A percentile compares a stretch with the other conserved stretches of the same genome.
Evolutionary conservation across 1,284 basidiomycete genomes (phyloP).

Genomic region (Porphyrellus sp.): DNA sequence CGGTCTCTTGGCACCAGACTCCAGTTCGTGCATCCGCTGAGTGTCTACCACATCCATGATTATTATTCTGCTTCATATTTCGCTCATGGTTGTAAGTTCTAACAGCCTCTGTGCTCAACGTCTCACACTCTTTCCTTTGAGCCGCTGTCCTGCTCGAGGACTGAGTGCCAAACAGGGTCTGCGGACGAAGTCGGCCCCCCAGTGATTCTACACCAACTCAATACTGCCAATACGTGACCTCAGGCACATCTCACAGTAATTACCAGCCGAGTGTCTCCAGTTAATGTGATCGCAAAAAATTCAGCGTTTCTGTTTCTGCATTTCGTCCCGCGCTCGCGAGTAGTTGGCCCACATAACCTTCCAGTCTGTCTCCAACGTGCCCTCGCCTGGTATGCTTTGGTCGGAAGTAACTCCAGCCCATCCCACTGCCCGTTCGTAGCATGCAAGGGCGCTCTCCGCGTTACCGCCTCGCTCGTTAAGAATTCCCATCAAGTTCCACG

Average conservation of each 20-base stretch:
- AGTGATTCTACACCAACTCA: background rate
- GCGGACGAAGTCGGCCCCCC: too few relatives aligned
- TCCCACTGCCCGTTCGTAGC: constrained; percentile 58
- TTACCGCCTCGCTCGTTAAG: constrained; percentile 42
- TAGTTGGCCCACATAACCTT: constrained; percentile 49
- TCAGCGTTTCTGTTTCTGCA: constrained; percentile 4
- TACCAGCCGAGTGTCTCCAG: too few relatives aligned
- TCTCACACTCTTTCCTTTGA: too few relatives aligned
- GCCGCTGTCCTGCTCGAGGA: too few relatives aligned
- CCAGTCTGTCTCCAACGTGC: constrained; percentile 57
- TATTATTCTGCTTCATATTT: too few relatives aligned
- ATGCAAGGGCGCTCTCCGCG: constrained; percentile 45
- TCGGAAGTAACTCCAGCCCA: constrained; percentile 55
- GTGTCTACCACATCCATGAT: too few relatives aligned
- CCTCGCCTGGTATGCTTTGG: constrained; percentile 46
- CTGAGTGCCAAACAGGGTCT: too few relatives aligned
- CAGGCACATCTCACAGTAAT: too few relatives aligned
- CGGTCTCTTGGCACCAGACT: too few relatives aligned
- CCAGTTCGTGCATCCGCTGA: too few relatives aligned
- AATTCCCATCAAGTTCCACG: constrained; percentile 60
- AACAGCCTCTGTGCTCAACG: too few relatives aligned
- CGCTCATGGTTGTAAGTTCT: too few relatives aligned
- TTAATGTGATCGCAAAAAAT: background rate
- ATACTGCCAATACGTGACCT: background rate
- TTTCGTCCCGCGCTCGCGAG: constrained; percentile 37